Evolutionary conservation across 1,139 yeast genomes (phyloP).

Genomic region (Yamadazyma diddensiae): DNA sequence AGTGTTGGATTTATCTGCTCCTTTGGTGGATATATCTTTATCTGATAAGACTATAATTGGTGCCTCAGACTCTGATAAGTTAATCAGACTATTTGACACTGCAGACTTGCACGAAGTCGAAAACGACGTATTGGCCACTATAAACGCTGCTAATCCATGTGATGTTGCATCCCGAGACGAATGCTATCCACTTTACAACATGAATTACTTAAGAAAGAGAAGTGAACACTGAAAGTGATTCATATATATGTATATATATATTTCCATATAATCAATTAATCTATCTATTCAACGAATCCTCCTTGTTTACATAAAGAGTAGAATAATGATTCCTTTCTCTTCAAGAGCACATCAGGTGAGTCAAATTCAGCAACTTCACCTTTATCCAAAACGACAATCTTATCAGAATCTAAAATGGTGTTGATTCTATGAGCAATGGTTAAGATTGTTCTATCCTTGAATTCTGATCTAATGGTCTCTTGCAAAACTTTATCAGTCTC

Average conservation of each 20-base stretch:
- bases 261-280: background rate
- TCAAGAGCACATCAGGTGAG: slow-evolving; percentile 65
- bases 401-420: slow-evolving; percentile 89
- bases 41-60: slow-evolving; percentile 32
- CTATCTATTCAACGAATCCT: slow-evolving; percentile 35
- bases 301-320: slow-evolving; percentile 76
- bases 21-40: slow-evolving; percentile 27
- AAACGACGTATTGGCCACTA: slow-evolving; percentile 11
- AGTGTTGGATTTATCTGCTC: slow-evolving; percentile 21
- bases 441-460: slow-evolving; percentile 82
- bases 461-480: slow-evolving; percentile 80
- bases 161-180: slow-evolving; percentile 41
- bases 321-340: slow-evolving; percentile 67
- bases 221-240: slow-evolving; percentile 56
- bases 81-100: slow-evolving; percentile 23
- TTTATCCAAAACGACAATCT: slow-evolving; percentile 79
- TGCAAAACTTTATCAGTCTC: slow-evolving; percentile 88
- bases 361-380: slow-evolving; percentile 90
- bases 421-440: slow-evolving; percentile 95
- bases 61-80: slow-evolving; percentile 35
- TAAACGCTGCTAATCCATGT: slow-evolving; percentile 25
- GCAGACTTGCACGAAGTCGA: slow-evolving; percentile 7
- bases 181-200: slow-evolving; percentile 62
- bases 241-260: slow-evolving; percentile 3
- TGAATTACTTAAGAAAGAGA: slow-evolving; percentile 71